Base-by-base conservation (phyloP, 352 stramenopile genomes). In the Phytophthora boehmeriae region DNA sequence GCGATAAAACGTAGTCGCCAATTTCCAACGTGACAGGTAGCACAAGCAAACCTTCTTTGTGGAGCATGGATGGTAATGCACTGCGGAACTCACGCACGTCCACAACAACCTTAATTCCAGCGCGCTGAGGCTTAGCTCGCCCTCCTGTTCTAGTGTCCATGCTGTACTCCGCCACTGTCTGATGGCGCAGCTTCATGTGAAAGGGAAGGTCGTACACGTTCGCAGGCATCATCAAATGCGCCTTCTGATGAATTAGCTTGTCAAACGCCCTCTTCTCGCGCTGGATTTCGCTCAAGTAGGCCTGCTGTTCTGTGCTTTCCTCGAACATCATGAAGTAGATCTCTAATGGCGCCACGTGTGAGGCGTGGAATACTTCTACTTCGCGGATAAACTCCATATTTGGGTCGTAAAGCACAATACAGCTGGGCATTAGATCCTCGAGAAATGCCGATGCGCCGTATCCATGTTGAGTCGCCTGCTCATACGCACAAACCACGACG, bases 81-180 rank as follows among this genome's bases (percentile, higher is more conserved):
- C 93, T 98, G 16, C 97, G 83, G 64, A 99, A 99, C 72, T 99
- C 97, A 43, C 97, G 90, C 27, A 99, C 90, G 68, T 99, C 97
- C 4, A 99, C 96, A 11, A 98, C 81, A 17, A 93, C 74, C 43
- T 91, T 86, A 11, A 88, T 68, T n/a, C 83, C 70, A 8, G 70
- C 62, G 0, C 68, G 71, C 47, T 73, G 61, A 4, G 70, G 59
- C 32, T 84, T 85, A 11, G 76, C 73, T 2, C 79, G 76, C 1
- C 73, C 82, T 22, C 78, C 75, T 0, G 86, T 92, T 32, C 86
- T 78, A 17, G 86, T 95, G 46, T 95, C 86, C 82, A 95, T 90
- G 30, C 83, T 93, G 71, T 95, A 93, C 59, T 81, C 69, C 1
- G 38, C 38, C 4, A 68, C 48, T 35, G 67, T 68, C n/a, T 80